A percentile compares a stretch with the other conserved stretches of the same genome.
Evolutionary conservation across 1,139 yeast species (phyloP).

Genomic region (Blastobotrys persicus): DNA sequence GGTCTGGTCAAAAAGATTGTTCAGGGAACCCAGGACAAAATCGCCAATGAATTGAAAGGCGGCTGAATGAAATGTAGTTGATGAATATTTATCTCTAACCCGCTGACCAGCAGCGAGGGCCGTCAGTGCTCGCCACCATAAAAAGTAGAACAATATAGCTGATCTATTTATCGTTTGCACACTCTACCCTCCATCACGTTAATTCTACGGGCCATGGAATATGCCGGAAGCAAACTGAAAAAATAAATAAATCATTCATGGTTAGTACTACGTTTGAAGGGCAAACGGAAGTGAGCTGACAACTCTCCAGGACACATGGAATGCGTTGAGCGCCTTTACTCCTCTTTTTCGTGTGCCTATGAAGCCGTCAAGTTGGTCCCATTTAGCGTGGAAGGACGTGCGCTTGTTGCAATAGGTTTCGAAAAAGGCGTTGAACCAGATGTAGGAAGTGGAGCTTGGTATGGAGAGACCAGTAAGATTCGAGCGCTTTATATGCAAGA

Average conservation of each 20-base stretch:
- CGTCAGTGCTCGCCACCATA: no score
- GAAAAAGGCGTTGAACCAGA: conserved; percentile 40
- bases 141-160: background rate
- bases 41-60: conserved; percentile 56
- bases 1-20: conserved; percentile 53
- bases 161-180: no score
- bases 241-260: no score
- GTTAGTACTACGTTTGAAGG: background rate
- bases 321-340: conserved; percentile 47
- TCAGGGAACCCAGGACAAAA: conserved; percentile 54
- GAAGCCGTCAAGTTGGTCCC: conserved; percentile 71
- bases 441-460: conserved; percentile 27
- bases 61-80: conserved; percentile 41
- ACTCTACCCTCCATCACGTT: no score
- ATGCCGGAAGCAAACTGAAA: no score
- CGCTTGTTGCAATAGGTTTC: conserved; percentile 29
- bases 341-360: conserved; percentile 62
- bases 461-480: conserved; percentile 13
- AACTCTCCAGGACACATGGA: conserved; percentile 43
- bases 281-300: conserved; percentile 3
- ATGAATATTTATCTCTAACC: conserved; percentile 7
- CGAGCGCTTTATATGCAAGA: conserved; percentile 16
- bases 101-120: background rate
- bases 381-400: conserved; percentile 36
- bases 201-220: no score